Conservation (phyloP, 1,284 basidiomycete species). For the Malassezia yamatoensis region DNA sequence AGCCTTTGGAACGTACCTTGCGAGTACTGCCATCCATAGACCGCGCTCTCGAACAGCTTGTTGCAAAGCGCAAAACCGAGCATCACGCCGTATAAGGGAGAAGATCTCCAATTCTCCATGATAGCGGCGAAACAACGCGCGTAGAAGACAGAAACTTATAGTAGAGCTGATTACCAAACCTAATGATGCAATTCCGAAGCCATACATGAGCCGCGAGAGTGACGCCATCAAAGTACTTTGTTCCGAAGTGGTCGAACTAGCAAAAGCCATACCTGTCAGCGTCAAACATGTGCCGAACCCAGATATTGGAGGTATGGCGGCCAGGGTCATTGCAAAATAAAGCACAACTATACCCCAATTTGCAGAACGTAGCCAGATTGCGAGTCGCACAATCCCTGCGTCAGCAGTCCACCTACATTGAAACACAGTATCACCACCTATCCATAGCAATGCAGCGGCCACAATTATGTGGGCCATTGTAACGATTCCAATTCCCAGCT, state of each 20-base stretch:
- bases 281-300: conserved; percentile 40
- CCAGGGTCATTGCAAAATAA: conserved; percentile 16
- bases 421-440: neutral
- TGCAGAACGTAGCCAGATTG: conserved; percentile 22
- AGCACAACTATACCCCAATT: conserved; percentile 21
- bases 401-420: conserved; percentile 15
- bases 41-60: conserved; percentile 28
- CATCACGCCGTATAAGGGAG: conserved; percentile 20
- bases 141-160: conserved; percentile 24
- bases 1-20: conserved; percentile 17
- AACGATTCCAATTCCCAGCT: neutral
- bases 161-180: conserved; percentile 31
- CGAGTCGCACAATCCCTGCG: conserved; percentile 6
- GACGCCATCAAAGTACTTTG: neutral
- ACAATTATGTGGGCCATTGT: neutral
- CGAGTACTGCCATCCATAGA: conserved; percentile 31
- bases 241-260: conserved; percentile 7
- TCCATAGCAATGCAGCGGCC: neutral
- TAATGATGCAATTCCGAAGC: conserved; percentile 30
- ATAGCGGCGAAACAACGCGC: conserved; percentile 15
- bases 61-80: conserved; percentile 31
- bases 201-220: conserved; percentile 17
- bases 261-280: conserved; percentile 33
- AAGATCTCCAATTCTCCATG: conserved; percentile 17
- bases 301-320: conserved; percentile 32